Base-by-base conservation (phyloP, 495 filamentous ascomycete genomes). In the Astrothelium subdiscretum region DNA sequence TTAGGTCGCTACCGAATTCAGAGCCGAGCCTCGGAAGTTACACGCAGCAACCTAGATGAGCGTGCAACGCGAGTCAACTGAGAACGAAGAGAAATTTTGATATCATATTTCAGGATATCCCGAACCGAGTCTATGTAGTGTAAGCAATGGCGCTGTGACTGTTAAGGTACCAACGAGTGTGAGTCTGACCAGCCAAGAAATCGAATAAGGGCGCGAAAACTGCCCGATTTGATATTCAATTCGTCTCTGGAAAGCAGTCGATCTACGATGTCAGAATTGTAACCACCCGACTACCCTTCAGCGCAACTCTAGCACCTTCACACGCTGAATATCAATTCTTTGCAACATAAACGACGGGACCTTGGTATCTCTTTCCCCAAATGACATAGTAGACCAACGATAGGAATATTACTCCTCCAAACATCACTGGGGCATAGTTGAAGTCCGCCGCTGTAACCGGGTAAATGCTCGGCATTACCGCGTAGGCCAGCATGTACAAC, bases 391-490 rank as follows among this genome's bases (percentile, higher is more conserved):
- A 70, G 32, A 66, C 64, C 10, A 60, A 15, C 35, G 63, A 31
- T n/a, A 66, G 26, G 22, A 66, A 12, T n/a, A 63, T 13, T 6
- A 58, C 57, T 15, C 62, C 68, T 1, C n/a, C 62, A 40, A 66
- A 68, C 32, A 70, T 38, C 1, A 70, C 68, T 1, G 62, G 52
- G 5, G 62, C 44, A 62, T 64, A 70, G 57, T 70, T 70, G 24
- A 70, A 61, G 4, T 13, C 61, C 15, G 60, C 43, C 31, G 32
- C 18, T 18, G 59, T 64, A 13, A 66, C 62, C 27, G 57, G 54
- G 29, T 24, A 20, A 10, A 11, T 11, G 13, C n/a, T 58, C 15
- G 68, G 65, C 18, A 63, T 43, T 3, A 40, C 54, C 2, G 32
- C 32, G 57, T 40, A 64, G n/a, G 61, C 31, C 18, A 64, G 18